These are phyloP conservation scores for Ogataea siamensis DNA, from an alignment of 805 yeast genomes.

Conservation along the genomic window DNA sequence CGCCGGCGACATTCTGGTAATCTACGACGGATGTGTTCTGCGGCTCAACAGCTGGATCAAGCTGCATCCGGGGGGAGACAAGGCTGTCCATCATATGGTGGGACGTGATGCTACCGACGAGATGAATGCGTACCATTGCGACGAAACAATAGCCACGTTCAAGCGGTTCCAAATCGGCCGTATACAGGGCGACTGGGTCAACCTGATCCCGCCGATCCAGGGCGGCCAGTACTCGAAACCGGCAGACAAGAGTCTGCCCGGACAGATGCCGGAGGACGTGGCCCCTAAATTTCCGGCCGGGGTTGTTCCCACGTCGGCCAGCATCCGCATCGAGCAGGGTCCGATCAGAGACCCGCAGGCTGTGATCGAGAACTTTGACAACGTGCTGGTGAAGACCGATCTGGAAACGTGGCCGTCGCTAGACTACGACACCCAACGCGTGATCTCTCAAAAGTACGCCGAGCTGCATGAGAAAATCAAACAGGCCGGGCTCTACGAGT, in stretches of 20 bases:
- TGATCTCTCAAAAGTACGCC: conserved; percentile 55
- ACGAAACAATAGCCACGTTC: conserved; percentile 52
- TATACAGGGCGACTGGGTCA: conserved; percentile 65
- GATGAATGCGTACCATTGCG: conserved; percentile 78
- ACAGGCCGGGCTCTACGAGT: conserved; percentile 62
- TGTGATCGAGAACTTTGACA: conserved; percentile 57
- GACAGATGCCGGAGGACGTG: conserved; percentile 43
- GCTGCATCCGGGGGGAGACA: conserved; percentile 87
- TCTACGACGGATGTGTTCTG: conserved; percentile 59
- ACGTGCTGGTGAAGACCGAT: conserved; percentile 53
- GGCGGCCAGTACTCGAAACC: conserved; percentile 55
- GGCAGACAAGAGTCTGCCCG: conserved; percentile 32
- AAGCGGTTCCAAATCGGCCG: conserved; percentile 62
- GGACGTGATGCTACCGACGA: conserved; percentile 92
- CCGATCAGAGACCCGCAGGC: conserved; percentile 55
- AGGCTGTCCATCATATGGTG: conserved; percentile 77
- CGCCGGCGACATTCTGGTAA: conserved; percentile 66
- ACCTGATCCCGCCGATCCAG: conserved; percentile 84
- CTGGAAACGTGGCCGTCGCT: conserved; percentile 57
- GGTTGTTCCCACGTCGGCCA: conserved; percentile 38
- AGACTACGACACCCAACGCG: conserved; percentile 64
- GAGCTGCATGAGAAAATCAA: conserved; percentile 55
- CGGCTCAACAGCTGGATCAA: conserved; percentile 69
- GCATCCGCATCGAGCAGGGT: conserved; percentile 9
- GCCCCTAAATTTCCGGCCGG: conserved; percentile 54